These are phyloP conservation scores for Peronosclerospora sorghi DNA, from an alignment of 352 stramenopile species.

Conservation along the genomic window DNA sequence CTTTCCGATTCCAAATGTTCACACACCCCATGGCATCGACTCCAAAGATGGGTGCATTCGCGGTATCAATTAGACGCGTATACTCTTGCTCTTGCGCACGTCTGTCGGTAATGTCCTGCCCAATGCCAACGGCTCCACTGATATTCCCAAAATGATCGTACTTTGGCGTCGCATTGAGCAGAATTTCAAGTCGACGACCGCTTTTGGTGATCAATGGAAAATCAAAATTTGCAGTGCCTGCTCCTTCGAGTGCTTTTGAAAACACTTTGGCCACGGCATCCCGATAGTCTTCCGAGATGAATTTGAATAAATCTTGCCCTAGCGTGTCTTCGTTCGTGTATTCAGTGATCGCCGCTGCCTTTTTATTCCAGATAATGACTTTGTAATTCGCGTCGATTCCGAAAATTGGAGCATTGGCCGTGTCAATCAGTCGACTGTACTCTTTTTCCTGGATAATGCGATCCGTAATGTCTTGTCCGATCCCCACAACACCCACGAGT, in stretches of 20 bases:
- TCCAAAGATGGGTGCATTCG: slow-evolving; percentile 86
- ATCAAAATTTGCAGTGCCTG: slow-evolving; percentile 77
- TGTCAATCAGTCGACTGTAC: slow-evolving; percentile 72
- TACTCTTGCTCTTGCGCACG: slow-evolving; percentile 83
- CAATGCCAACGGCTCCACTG: slow-evolving; percentile 66
- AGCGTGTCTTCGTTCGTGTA: slow-evolving; percentile 84
- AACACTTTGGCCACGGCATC: slow-evolving; percentile 56
- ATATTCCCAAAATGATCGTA: slow-evolving; percentile 66
- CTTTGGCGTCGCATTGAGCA: slow-evolving; percentile 69
- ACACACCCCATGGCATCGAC: slow-evolving; percentile 74
- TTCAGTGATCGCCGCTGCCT: slow-evolving; percentile 78
- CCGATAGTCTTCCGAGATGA: slow-evolving; percentile 57
- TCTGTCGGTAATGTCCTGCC: slow-evolving; percentile 75
- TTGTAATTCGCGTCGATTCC: slow-evolving; percentile 68
- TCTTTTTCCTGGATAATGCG: slow-evolving; percentile 73
- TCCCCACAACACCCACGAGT: slow-evolving; percentile 64
- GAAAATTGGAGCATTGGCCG: slow-evolving; percentile 76
- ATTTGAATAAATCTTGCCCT: slow-evolving; percentile 55
- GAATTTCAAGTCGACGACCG: slow-evolving; percentile 56
- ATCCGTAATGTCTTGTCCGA: slow-evolving; percentile 78
- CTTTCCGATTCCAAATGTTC: slow-evolving; percentile 89
- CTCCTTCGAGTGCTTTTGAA: slow-evolving; percentile 45
- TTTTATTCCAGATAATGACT: slow-evolving; percentile 91
- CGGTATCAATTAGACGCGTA: slow-evolving; percentile 79
- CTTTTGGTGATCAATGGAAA: slow-evolving; percentile 72